Conservation (phyloP, 371 early-diverging fungal species). For the Choanephora cucurbitarum region DNA sequence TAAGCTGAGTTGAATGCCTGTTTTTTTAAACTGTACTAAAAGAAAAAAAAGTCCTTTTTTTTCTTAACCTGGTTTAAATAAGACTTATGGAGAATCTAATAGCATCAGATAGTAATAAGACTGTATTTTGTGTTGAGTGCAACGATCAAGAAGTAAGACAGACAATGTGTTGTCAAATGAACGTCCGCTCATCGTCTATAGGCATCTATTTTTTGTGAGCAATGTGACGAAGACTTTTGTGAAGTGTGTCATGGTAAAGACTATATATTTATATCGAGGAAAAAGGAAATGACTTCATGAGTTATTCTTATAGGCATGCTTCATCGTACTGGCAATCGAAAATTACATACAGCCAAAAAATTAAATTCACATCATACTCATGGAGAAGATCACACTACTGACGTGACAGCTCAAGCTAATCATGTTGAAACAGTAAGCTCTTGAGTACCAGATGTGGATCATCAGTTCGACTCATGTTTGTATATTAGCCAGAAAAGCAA, state of each 20-base stretch:
- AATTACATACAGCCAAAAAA: slow-evolving; percentile 41
- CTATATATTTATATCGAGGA: no score
- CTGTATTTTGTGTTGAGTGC: slow-evolving; percentile 84
- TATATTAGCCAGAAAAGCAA: not conserved
- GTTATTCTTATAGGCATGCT: slow-evolving; percentile 53
- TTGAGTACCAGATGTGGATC: no score
- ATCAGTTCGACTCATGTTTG: no score
- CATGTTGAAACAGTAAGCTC: no score
- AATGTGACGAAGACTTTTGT: slow-evolving; percentile 89
- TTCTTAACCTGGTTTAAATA: no score
- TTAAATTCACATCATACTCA: slow-evolving; percentile 8
- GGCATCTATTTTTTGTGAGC: slow-evolving; percentile 73
- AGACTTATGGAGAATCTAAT: slow-evolving; percentile 13
- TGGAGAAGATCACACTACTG: not conserved
- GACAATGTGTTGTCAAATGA: not conserved
- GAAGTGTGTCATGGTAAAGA: slow-evolving; percentile 78
- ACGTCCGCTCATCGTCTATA: slow-evolving; percentile 9
- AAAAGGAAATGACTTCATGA: no score
- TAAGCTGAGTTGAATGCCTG: no score
- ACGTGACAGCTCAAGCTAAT: not conserved
- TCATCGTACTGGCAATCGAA: slow-evolving; percentile 53
- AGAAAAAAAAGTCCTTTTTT: not conserved
- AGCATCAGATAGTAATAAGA: slow-evolving; percentile 22
- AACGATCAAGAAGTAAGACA: slow-evolving; percentile 62
- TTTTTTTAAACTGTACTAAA: no score